phyloP scores from a whole-genome alignment of 306 rosid genomes.

The Lathyrus aphaca region DNA sequence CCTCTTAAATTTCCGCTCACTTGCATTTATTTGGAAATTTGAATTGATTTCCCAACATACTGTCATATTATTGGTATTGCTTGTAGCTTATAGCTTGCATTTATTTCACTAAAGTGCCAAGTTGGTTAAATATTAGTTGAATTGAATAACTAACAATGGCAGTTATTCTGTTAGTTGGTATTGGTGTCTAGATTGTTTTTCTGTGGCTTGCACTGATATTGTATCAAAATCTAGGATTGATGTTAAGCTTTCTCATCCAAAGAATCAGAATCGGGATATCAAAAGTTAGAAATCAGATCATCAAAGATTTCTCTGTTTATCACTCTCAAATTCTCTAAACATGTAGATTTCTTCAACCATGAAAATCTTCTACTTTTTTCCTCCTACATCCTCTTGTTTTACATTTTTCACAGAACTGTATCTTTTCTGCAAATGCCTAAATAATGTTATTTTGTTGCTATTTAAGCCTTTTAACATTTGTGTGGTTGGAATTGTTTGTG shows the following conservation, averaged over 20 bases:
- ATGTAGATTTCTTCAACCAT: background rate
- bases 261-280: slow-evolving; percentile 1
- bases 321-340: slow-evolving; percentile 9
- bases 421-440: slow-evolving; percentile 32
- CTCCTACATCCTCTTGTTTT: slow-evolving; percentile 2
- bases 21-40: background rate
- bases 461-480: slow-evolving; percentile 23
- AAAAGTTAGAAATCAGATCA: slow-evolving; percentile 12
- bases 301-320: background rate
- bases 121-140: background rate
- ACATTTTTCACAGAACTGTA: background rate
- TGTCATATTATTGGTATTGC: slow-evolving; percentile 7
- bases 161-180: background rate
- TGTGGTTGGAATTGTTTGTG: slow-evolving; percentile 26
- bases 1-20: too few species aligned
- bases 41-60: background rate
- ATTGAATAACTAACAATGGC: background rate
- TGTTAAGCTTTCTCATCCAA: slow-evolving; percentile 11
- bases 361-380: slow-evolving; percentile 23
- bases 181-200: background rate
- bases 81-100: slow-evolving; percentile 10
- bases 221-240: background rate
- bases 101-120: background rate
- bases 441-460: slow-evolving; percentile 23
- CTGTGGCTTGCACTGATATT: background rate